Evolutionary conservation across 2,329 filamentous ascomycete species (phyloP).

Genomic region (Epichloe festucae): DNA sequence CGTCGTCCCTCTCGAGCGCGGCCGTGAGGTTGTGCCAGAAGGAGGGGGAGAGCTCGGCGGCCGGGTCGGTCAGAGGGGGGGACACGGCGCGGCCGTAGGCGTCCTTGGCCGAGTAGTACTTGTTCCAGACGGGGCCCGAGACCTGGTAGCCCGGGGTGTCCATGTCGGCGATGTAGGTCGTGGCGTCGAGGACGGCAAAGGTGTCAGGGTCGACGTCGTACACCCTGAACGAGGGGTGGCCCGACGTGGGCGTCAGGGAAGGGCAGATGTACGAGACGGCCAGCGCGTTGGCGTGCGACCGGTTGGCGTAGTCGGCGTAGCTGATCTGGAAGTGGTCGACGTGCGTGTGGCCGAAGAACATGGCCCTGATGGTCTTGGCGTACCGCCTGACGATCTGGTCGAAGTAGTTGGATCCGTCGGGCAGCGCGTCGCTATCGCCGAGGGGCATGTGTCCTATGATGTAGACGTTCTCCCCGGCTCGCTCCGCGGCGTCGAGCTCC

Average conservation of each 20-base stretch:
- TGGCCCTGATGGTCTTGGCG: constrained; percentile 35
- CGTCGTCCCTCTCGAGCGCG: constrained; percentile 28
- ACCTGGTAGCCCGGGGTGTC: constrained; percentile 26
- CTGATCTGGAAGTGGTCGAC: constrained; percentile 41
- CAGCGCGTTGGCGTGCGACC: constrained; percentile 27
- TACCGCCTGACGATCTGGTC: constrained; percentile 41
- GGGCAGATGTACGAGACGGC: constrained; percentile 39
- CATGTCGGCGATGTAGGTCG: constrained; percentile 42
- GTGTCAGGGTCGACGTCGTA: constrained; percentile 44
- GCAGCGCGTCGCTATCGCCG: constrained; percentile 35
- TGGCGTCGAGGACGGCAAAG: constrained; percentile 38
- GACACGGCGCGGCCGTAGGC: constrained; percentile 32
- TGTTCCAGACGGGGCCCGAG: constrained; percentile 32
- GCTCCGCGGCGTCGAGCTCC: constrained; percentile 40
- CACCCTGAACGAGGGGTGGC: constrained; percentile 41
- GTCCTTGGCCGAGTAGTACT: constrained; percentile 42
- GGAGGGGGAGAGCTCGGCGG: constrained; percentile 34
- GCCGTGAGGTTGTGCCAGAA: constrained; percentile 47
- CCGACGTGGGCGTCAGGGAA: constrained; percentile 39
- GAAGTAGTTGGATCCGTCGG: constrained; percentile 36
- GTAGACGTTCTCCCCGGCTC: constrained; percentile 36
- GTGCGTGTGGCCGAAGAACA: constrained; percentile 46
- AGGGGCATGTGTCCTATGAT: constrained; percentile 44
- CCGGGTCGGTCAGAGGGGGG: constrained; percentile 25
- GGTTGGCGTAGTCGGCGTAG: constrained; percentile 34